A percentile compares a stretch with the other conserved stretches of the same genome.
phyloP scores from a whole-genome alignment of 2,329 filamentous ascomycete genomes.

The Sporothrix luriei region DNA sequence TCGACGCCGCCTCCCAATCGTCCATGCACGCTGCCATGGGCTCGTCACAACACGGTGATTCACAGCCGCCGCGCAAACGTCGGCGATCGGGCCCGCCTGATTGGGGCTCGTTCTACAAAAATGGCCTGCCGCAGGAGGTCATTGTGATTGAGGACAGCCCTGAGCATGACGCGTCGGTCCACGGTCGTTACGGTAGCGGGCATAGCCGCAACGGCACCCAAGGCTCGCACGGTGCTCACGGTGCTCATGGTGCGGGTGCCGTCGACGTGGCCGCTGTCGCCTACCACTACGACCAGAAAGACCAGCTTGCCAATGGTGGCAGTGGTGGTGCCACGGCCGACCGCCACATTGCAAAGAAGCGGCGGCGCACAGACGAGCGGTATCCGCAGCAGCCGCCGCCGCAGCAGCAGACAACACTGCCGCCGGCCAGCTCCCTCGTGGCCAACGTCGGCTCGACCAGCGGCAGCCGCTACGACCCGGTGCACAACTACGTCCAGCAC shows the following conservation, averaged over 20 bases:
- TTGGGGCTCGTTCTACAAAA: conserved; percentile 80
- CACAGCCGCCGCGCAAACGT: conserved; percentile 51
- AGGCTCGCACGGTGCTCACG: neutral
- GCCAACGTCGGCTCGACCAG: conserved; percentile 47
- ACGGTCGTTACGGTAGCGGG: conserved; percentile 31
- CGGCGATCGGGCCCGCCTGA: conserved; percentile 67
- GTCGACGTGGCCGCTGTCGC: conserved; percentile 9
- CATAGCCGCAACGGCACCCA: conserved; percentile 35
- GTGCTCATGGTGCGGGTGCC: neutral
- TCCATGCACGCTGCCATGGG: conserved; percentile 42
- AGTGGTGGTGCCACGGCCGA: conserved; percentile 27
- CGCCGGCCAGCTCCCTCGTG: conserved; percentile 32
- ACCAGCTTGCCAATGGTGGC: conserved; percentile 20
- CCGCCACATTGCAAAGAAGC: conserved; percentile 69
- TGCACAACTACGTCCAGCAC: conserved; percentile 60
- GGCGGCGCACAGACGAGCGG: conserved; percentile 63
- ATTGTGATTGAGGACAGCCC: conserved; percentile 81
- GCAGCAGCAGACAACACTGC: conserved; percentile 9
- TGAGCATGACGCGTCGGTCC: conserved; percentile 51
- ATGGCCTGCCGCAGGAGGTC: conserved; percentile 80
- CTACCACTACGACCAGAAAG: conserved; percentile 34
- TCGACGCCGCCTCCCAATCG: conserved; percentile 39
- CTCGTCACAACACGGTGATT: conserved; percentile 41
- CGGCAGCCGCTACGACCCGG: conserved; percentile 66
- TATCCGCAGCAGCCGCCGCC: conserved; percentile 40